Base-by-base conservation (phyloP, 192 early-diverging fungal species). In the Endogone sp. region DNA sequence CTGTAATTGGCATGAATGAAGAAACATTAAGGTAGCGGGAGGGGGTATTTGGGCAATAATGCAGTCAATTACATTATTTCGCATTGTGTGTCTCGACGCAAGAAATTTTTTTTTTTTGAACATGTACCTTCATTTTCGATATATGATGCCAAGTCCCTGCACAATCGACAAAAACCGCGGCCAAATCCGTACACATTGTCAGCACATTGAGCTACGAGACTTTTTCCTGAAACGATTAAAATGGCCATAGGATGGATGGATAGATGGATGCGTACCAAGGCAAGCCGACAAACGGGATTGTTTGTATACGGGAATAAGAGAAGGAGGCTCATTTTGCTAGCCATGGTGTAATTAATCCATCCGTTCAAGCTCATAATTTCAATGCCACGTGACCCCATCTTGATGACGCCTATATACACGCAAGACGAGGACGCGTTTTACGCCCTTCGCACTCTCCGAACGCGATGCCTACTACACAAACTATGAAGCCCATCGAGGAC, bases 1-100 rank as follows among this genome's bases (percentile, higher is more conserved):
- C 90, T 92, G 94, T 94, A 97, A 16, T 49, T 16, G 16, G 37
- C 9, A 6, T 11, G 6, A 49, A 16, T 16, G 37, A 16, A 16
- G 37, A 6, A 6, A 16, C 37, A 44, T 4, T 44, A 44, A 44
- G 4, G 37, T 16, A 49, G 16, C 16, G 37, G 37, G 1, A 49
- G 1, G 1, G 16, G 37, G 16, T 11, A 16, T 1, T 6, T 49
- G 37, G 1, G 37, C 16, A 16, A 49, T 16, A 16, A 16, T 6
- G 37, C 6, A 6, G 6, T 44, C 13, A 4, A 13, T 4, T 44
- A 13, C 6, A 13, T 44, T 49, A 49, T 49, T 49, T 6, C 37
- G 16, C 1, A 16, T 6, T 6, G 37, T 49, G 37, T 6, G 9
- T 49, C 16, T 49, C 16, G 9, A 49, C 16, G 37, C 16, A 11